Evolutionary conservation across 108 stramenopile genomes (phyloP).

Genomic region (Fragilariopsis cylindrus): DNA sequence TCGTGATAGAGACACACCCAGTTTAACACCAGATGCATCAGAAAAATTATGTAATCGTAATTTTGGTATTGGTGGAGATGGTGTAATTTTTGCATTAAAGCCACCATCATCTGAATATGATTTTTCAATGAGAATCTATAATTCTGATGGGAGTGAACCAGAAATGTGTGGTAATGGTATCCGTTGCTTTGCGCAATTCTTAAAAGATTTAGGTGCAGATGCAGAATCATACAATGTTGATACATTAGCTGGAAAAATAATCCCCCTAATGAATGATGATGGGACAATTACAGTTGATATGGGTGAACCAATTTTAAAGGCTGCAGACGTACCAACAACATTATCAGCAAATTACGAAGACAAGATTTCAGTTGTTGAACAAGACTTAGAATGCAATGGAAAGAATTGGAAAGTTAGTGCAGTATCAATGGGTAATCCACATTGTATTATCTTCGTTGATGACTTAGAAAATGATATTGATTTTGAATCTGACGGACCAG

Average conservation of each 20-base stretch:
- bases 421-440: conserved; percentile 98
- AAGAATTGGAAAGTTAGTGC: conserved; percentile 89
- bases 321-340: conserved; percentile 87
- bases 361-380: conserved; percentile 78
- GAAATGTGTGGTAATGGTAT: conserved; percentile 99
- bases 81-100: conserved; percentile 96
- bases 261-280: conserved; percentile 93
- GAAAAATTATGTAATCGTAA: conserved; percentile 88
- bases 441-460: conserved; percentile 93
- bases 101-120: conserved; percentile 85
- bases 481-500: conserved; percentile 87
- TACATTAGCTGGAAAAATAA: conserved; percentile 92
- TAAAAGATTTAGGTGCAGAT: conserved; percentile 89
- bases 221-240: conserved; percentile 82
- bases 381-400: conserved; percentile 76
- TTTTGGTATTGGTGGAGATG: conserved; percentile 96
- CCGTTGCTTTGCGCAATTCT: conserved; percentile 93
- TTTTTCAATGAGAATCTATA: conserved; percentile 97
- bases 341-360: conserved; percentile 78
- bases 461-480: conserved; percentile 88
- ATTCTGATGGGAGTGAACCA: conserved; percentile 92
- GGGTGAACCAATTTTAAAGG: conserved; percentile 90
- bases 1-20: conserved; percentile 74
- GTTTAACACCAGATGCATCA: conserved; percentile 85
- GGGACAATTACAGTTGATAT: conserved; percentile 95